Evolutionary conservation across 257 asterid species (phyloP), one percentile per base, ranked within the genome.

Genomic region (Cordia subcordata): DNA sequence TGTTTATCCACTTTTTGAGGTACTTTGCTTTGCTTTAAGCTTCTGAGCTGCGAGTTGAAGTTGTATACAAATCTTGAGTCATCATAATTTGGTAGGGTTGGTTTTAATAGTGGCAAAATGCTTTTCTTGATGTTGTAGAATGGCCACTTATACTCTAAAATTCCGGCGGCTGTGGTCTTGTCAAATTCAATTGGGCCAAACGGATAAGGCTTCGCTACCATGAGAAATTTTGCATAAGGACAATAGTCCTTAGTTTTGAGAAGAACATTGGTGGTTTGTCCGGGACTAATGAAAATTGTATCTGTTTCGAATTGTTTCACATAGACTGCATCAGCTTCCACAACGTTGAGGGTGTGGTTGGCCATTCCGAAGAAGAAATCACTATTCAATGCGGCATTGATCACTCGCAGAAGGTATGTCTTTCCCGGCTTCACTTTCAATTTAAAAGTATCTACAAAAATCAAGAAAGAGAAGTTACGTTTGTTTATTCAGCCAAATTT

Each of bases 341-440:
- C 85, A 10, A 80, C 85, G 1, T 90, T 85, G 70, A 85, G 47
- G 20, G 45, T 72, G 65, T 85, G 94, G 5, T 69, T 62, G 3
- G 87, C 77, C 11, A 85, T 65, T 50, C 77, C 84, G 8, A 85
- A 85, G 70, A 85, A 85, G 10, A 85, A 87, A 32, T 85, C 94
- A 61, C 82, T 88, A 45, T 85, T 75, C 39, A 75, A 69, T 8
- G 81, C 81, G 44, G 77, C 74, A 1, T 71, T 75, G 68, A 75
- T 45, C 13, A 76, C 67, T 61, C 81, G 60, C 37, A 76, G 33
- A 5, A 76, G 72, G 53, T 76, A 76, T 8, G 70, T 68, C 65
- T 76, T 76, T 22, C 78, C 81, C 49, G 69, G 71, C 39, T 68
- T 72, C 42, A 76, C 79, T 66, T 81, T 79, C 46, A 79, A 69